These are phyloP conservation scores for Ceratocystis cacaofunesta DNA, from an alignment of 2,329 filamentous ascomycete genomes.

Conservation along the genomic window DNA sequence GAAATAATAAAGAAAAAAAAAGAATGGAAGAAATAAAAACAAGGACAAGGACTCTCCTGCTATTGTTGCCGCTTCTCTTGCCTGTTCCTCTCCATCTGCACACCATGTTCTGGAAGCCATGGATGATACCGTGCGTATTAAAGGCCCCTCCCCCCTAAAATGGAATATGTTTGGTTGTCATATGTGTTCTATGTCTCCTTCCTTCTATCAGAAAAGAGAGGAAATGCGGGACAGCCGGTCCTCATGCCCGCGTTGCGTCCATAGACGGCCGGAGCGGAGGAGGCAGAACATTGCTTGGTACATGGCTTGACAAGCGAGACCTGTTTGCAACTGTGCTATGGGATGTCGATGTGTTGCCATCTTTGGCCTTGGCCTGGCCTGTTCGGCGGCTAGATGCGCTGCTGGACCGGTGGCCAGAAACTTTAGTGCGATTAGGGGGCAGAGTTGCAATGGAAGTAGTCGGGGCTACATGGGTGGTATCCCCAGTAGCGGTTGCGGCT, in stretches of 20 bases:
- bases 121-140: neutral
- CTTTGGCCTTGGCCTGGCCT: conserved; percentile 13
- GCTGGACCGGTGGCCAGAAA: neutral
- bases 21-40: conserved; percentile 8
- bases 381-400: neutral
- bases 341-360: neutral
- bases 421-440: neutral
- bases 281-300: conserved; percentile 5
- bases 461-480: neutral
- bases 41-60: neutral
- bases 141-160: too few species aligned
- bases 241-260: conserved; percentile 13
- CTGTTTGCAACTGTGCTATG: neutral
- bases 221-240: neutral
- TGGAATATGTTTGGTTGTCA: neutral
- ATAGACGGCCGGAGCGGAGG: conserved; percentile 13
- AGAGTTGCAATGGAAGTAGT: neutral
- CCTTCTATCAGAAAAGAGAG: neutral
- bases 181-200: neutral
- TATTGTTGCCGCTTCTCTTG: neutral
- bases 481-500: neutral
- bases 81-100: neutral
- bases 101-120: conserved; percentile 8
- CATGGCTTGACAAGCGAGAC: conserved; percentile 9
- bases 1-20: neutral